phyloP scores from a whole-genome alignment of 805 yeast species.

The Wickerhamomyces xylosicus region DNA sequence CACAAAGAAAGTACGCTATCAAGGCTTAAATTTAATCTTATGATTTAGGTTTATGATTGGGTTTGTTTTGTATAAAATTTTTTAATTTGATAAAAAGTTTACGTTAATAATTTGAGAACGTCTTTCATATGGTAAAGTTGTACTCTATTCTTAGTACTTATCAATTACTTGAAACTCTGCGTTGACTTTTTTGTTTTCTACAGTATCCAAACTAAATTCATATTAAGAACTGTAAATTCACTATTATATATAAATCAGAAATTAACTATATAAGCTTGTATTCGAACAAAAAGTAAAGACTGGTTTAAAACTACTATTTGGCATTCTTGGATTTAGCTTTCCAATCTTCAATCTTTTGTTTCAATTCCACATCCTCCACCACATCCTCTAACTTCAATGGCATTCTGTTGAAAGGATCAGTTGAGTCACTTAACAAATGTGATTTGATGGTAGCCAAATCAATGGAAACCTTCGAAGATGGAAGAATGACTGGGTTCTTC shows the following conservation, averaged over 20 bases:
- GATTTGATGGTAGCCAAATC: slow-evolving; percentile 90
- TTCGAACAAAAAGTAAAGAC: no score
- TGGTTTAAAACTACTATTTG: background rate
- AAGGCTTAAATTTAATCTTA: slow-evolving; percentile 61
- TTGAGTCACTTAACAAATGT: slow-evolving; percentile 86
- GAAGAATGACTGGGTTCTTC: slow-evolving; percentile 95
- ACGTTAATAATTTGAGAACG: background rate
- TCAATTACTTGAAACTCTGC: no score
- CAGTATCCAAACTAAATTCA: no score
- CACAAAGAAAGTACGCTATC: slow-evolving; percentile 96
- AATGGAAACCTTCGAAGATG: slow-evolving; percentile 73
- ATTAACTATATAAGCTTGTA: no score
- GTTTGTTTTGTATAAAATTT: background rate
- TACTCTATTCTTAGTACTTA: no score
- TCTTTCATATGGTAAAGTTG: no score
- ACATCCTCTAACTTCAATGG: slow-evolving; percentile 89
- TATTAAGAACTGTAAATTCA: no score
- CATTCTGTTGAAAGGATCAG: slow-evolving; percentile 94
- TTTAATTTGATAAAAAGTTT: background rate
- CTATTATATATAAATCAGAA: no score
- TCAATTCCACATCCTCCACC: slow-evolving; percentile 63
- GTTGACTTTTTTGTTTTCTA: no score
- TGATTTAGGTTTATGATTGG: background rate
- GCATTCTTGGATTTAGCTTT: slow-evolving; percentile 7
- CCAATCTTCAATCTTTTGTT: slow-evolving; percentile 44